A percentile compares a stretch with the other conserved stretches of the same genome.
Conservation (phyloP, 2,329 filamentous ascomycete genomes). For the Alternaria infectoria region DNA sequence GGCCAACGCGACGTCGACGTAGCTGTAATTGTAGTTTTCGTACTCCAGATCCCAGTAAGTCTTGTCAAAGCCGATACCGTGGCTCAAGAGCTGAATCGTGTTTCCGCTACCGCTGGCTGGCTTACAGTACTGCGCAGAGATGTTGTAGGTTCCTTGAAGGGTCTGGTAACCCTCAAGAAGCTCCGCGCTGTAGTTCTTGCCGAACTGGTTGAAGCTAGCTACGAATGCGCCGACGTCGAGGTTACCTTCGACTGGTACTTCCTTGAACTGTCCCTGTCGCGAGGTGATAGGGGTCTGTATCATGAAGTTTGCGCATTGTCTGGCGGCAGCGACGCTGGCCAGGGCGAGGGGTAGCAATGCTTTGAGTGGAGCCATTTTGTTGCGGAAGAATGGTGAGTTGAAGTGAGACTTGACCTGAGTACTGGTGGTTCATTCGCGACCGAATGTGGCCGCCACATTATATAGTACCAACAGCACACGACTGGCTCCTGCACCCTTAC, state of each 20-base stretch:
- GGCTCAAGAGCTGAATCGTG: conserved; percentile 57
- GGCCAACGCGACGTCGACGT: conserved; percentile 61
- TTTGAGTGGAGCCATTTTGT: conserved; percentile 17
- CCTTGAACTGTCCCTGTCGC: conserved; percentile 61
- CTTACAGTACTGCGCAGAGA: conserved; percentile 67
- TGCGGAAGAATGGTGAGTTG: not conserved
- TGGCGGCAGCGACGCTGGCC: conserved; percentile 27
- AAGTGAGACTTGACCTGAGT: not conserved
- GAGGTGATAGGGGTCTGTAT: conserved; percentile 63
- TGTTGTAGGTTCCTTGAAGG: conserved; percentile 61
- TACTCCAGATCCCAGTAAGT: conserved; percentile 67
- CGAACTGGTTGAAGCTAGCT: conserved; percentile 20
- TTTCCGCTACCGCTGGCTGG: conserved; percentile 52
- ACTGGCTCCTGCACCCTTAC: conserved; percentile 8
- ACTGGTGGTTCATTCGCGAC: not conserved
- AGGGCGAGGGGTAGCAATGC: conserved; percentile 24
- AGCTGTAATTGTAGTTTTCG: conserved; percentile 68
- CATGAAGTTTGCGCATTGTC: conserved; percentile 58
- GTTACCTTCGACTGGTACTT: conserved; percentile 57
- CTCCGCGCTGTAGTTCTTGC: conserved; percentile 55
- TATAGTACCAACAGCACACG: not conserved
- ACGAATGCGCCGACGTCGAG: conserved; percentile 65
- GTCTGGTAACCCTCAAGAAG: conserved; percentile 58
- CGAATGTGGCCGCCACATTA: not conserved
- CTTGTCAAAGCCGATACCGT: conserved; percentile 63